Percentiles rank a stretch among this genome's conserved stretches.
These are phyloP conservation scores for Ogataea kodamae DNA, from an alignment of 805 yeast genomes.

Conservation along the genomic window DNA sequence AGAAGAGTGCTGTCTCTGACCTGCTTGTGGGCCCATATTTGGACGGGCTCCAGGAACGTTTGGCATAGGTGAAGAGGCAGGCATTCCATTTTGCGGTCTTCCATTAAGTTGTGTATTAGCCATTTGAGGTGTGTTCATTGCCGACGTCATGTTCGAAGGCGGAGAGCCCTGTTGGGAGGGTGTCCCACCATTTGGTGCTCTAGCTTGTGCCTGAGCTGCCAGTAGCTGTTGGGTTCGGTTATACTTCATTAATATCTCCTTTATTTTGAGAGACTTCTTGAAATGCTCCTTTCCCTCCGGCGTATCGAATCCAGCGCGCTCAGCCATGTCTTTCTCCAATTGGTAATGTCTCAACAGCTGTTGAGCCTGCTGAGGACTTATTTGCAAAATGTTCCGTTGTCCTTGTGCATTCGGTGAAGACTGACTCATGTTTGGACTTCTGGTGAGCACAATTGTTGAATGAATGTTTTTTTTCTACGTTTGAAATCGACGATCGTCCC, in stretches of 20 bases:
- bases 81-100: slow-evolving; percentile 6
- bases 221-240: slow-evolving; percentile 27
- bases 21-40: slow-evolving; percentile 21
- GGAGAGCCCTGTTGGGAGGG: slow-evolving; percentile 13
- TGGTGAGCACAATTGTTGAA: slow-evolving; percentile 20
- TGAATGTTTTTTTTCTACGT: slow-evolving; percentile 8
- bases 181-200: slow-evolving; percentile 18
- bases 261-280: slow-evolving; percentile 60
- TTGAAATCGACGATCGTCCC: slow-evolving; percentile 4
- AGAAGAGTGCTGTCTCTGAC: slow-evolving; percentile 10
- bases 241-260: slow-evolving; percentile 51
- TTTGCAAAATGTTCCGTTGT: slow-evolving; percentile 22
- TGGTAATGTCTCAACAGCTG: slow-evolving; percentile 59
- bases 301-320: slow-evolving; percentile 55
- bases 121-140: slow-evolving; percentile 14
- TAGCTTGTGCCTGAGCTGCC: slow-evolving; percentile 32
- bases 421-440: slow-evolving; percentile 39
- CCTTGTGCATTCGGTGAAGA: slow-evolving; percentile 21
- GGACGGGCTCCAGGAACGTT: slow-evolving; percentile 24
- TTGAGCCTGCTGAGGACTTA: slow-evolving; percentile 52
- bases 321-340: slow-evolving; percentile 58
- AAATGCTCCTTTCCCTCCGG: slow-evolving; percentile 62
- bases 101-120: slow-evolving; percentile 13
- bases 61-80: slow-evolving; percentile 14
- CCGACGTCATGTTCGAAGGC: slow-evolving; percentile 8